phyloP scores from a whole-genome alignment of 2,329 filamentous ascomycete species.

The Penicillium sp. region DNA sequence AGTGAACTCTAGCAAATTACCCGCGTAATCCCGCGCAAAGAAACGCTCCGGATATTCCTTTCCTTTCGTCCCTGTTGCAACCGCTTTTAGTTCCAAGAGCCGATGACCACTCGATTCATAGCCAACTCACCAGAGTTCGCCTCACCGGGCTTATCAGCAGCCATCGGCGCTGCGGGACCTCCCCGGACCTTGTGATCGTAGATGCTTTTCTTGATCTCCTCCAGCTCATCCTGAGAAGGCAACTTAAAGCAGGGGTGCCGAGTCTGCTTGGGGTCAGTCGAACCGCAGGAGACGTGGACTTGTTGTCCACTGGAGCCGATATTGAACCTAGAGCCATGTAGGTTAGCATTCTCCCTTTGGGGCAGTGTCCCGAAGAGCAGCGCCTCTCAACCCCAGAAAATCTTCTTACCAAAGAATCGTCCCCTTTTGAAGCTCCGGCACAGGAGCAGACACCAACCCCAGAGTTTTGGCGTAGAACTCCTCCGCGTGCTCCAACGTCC shows the following conservation, averaged over 20 bases:
- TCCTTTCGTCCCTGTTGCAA: slow-evolving; percentile 48
- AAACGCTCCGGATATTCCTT: slow-evolving; percentile 62
- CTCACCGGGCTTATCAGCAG: slow-evolving; percentile 56
- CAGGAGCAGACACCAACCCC: slow-evolving; percentile 52
- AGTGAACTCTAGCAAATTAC: slow-evolving; percentile 56
- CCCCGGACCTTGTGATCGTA: slow-evolving; percentile 53
- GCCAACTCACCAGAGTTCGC: slow-evolving; percentile 40
- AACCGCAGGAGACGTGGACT: slow-evolving; percentile 53
- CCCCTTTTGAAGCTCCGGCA: slow-evolving; percentile 53
- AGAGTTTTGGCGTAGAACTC: slow-evolving; percentile 58
- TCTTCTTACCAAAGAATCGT: slow-evolving; percentile 54
- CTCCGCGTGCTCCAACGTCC: slow-evolving; percentile 52
- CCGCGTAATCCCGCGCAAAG: slow-evolving; percentile 60
- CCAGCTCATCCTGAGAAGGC: slow-evolving; percentile 48
- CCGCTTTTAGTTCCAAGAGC: slow-evolving; percentile 10
- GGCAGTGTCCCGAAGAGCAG: too few species aligned
- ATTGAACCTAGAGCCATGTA: slow-evolving; percentile 48
- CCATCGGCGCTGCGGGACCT: slow-evolving; percentile 51
- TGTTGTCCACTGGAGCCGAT: slow-evolving; percentile 55
- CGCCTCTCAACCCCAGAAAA: too few species aligned
- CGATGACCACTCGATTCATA: neutral
- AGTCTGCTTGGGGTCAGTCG: slow-evolving; percentile 42
- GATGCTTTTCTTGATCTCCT: slow-evolving; percentile 48
- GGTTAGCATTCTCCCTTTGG: neutral
- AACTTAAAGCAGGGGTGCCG: slow-evolving; percentile 62